Base-by-base conservation (phyloP, 2,329 filamentous ascomycete genomes). In the Colletotrichum graminicola region DNA sequence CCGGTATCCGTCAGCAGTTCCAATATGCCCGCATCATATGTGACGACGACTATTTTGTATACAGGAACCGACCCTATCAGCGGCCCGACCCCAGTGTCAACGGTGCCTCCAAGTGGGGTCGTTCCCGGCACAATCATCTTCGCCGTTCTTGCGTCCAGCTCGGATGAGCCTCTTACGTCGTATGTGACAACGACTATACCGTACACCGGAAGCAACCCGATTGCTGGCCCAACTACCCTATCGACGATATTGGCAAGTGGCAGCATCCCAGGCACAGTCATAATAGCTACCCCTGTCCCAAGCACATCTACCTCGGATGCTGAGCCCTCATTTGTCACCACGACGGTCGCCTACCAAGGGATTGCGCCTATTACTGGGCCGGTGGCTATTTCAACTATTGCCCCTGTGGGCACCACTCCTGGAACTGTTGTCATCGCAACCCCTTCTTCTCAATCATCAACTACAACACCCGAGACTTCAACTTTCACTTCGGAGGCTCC, bases 101-200 rank as follows among this genome's bases (percentile, higher is more conserved):
- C 72, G 16, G 56, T 70, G 3, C 54, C 62, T 11, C 66, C 66
- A 26, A 67, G 51, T 23, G 65, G 62, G 1, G 54, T 71, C 23
- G 18, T n/a, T 2, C 67, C 73, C 7, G 71, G 73, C 1, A 72
- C 70, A 5, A 10, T 54, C 18, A 36, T 54, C 16, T 29, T 64
- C 21, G 49, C 62, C 23, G n/a, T 36, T 21, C 39, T 51, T 26
- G 32, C 43, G 26, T 26, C 47, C 6, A 39, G 23, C 47, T 51
- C 60, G 7, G 55, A 41, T 12, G 55, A 36, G 32, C 29, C 55
- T 43, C 8, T 21, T 1, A 21, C n/a, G 3, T 59, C 63, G 5
- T 66, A 59, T 4, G 63, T 59, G 14, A 66, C 63, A 16, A 66
- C 63, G n/a, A 66, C 54, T 2, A 43, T 66, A 16, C 63, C 47